Percentiles rank a stretch among this genome's conserved stretches.
Conservation (phyloP, 345 rosid species). For the Geranium brycei region DNA sequence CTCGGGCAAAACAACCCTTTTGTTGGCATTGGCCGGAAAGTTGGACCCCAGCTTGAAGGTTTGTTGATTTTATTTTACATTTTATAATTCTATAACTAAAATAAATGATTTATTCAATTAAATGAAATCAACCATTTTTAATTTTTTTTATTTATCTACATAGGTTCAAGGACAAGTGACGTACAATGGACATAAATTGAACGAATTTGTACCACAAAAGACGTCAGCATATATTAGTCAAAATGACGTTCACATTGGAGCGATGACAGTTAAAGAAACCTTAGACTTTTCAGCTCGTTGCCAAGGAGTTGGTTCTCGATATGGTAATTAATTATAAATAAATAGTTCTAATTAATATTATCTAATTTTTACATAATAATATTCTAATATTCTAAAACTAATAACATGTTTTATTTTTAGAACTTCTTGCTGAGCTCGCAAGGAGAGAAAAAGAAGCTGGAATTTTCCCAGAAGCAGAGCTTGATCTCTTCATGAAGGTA, state of each 20-base stretch:
- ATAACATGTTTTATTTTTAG: conserved; percentile 13
- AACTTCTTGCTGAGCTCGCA: conserved; percentile 59
- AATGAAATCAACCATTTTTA: too few species aligned
- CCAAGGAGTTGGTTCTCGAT: conserved; percentile 80
- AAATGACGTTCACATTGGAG: conserved; percentile 81
- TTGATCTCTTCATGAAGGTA: conserved; percentile 89
- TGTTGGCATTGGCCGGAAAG: conserved; percentile 69
- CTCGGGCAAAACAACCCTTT: conserved; percentile 76
- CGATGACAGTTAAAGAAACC: conserved; percentile 85
- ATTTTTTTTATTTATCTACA: not conserved
- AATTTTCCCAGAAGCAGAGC: conserved; percentile 67
- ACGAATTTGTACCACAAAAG: conserved; percentile 70
- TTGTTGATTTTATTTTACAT: not conserved
- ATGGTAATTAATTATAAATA: conserved; percentile 34
- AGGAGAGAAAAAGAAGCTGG: conserved; percentile 73
- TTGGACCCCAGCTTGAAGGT: conserved; percentile 61
- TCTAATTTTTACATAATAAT: not conserved
- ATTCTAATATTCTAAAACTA: not conserved
- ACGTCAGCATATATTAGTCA: conserved; percentile 90
- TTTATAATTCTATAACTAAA: not conserved
- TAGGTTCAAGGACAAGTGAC: conserved; percentile 59
- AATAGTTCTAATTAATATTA: too few species aligned
- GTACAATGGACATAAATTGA: conserved; percentile 55
- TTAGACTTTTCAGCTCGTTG: conserved; percentile 90
- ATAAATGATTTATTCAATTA: not conserved